phyloP scores from a whole-genome alignment of 176 grass and related monocot species.

The Carex myosuroides region DNA sequence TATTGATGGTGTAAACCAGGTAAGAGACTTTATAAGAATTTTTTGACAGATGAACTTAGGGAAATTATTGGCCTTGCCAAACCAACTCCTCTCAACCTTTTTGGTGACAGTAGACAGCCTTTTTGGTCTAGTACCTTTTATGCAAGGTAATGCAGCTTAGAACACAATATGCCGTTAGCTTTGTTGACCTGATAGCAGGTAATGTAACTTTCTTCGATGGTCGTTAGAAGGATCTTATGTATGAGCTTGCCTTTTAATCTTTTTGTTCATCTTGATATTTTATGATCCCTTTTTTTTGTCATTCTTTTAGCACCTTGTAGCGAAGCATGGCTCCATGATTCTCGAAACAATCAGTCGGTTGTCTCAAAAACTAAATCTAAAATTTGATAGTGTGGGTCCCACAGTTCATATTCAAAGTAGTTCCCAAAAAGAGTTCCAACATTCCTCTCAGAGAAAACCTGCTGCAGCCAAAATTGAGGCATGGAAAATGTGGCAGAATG shows the following conservation, averaged over 20 bases:
- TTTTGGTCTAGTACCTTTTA: background rate
- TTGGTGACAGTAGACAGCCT: background rate
- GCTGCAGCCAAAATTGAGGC: constrained; percentile 46
- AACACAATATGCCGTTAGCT: background rate
- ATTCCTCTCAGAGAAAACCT: constrained; percentile 42
- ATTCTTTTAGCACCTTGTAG: constrained; percentile 53
- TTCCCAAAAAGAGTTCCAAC: constrained; percentile 16
- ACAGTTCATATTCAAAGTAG: constrained; percentile 24
- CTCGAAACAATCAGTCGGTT: constrained; percentile 53
- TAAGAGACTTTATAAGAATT: constrained; percentile 15
- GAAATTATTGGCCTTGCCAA: background rate
- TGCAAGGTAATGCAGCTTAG: background rate
- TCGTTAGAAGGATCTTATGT: background rate
- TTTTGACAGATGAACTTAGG: background rate
- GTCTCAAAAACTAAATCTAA: constrained; percentile 61
- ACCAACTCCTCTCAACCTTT: background rate
- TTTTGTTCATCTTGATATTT: constrained; percentile 5
- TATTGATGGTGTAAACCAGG: constrained; percentile 95
- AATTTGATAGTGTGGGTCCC: constrained; percentile 32
- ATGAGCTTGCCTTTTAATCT: background rate
- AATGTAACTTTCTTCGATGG: background rate
- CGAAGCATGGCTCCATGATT: constrained; percentile 49
- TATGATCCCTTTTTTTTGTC: constrained; percentile 26
- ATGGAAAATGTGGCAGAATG: constrained; percentile 77
- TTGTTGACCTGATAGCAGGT: background rate